Evolutionary conservation across 768 basidiomycete genomes (phyloP).

Genomic region (Leccinum subgranulosum): DNA sequence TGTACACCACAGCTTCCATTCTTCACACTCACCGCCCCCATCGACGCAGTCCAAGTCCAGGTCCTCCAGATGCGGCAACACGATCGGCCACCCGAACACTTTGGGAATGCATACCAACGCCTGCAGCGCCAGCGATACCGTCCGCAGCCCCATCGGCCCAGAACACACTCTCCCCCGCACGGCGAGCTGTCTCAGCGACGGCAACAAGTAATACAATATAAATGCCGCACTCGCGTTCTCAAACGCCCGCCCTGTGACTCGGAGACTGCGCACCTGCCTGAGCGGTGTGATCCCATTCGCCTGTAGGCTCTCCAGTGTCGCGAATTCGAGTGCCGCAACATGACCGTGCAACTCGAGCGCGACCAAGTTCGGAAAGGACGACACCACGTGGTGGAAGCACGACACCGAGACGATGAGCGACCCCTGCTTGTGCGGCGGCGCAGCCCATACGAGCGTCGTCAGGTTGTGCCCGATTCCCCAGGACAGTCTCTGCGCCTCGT

Average conservation of each 20-base stretch:
- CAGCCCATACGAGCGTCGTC: slow-evolving; percentile 24
- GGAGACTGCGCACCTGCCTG: slow-evolving; percentile 9
- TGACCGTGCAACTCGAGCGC: slow-evolving; percentile 18
- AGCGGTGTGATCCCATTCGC: slow-evolving; percentile 5
- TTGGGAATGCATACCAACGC: slow-evolving; percentile 10
- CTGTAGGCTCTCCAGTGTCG: slow-evolving; percentile 1
- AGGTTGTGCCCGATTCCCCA: slow-evolving; percentile 15
- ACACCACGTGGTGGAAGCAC: slow-evolving; percentile 16
- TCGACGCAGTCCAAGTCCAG: slow-evolving; percentile 15
- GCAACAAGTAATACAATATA: slow-evolving; percentile 15
- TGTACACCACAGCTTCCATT: slow-evolving; percentile 8
- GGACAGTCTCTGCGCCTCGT: neutral
- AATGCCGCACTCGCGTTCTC: slow-evolving; percentile 11
- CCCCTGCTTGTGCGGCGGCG: slow-evolving; percentile 3
- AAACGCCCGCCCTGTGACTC: slow-evolving; percentile 12
- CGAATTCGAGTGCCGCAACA: slow-evolving; percentile 10
- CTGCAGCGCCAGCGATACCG: slow-evolving; percentile 12
- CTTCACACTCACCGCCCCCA: neutral
- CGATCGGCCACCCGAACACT: slow-evolving; percentile 4
- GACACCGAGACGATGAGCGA: slow-evolving; percentile 14
- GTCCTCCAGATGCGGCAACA: slow-evolving; percentile 12
- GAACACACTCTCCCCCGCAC: slow-evolving; percentile 14
- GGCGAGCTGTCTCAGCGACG: slow-evolving; percentile 3
- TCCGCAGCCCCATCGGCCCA: slow-evolving; percentile 7
- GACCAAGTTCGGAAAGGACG: slow-evolving; percentile 20